These are phyloP conservation scores for Phytophthora sansomeana DNA, from an alignment of 352 stramenopile species.

Conservation along the genomic window DNA sequence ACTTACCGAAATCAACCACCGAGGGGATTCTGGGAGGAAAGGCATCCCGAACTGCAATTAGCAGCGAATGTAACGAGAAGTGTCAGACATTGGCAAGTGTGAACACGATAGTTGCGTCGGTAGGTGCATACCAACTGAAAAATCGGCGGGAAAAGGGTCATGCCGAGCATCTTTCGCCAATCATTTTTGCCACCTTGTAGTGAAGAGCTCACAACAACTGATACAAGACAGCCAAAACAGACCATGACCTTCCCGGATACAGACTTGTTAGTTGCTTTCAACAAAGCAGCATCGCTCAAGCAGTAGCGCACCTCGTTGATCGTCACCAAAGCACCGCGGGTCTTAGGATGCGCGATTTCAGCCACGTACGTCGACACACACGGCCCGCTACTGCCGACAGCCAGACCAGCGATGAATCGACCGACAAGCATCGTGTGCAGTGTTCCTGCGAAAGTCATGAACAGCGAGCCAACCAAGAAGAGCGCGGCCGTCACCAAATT, in stretches of 20 bases:
- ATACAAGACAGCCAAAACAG: slow-evolving; percentile 74
- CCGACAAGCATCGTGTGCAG: slow-evolving; percentile 62
- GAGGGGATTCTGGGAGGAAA: slow-evolving; percentile 72
- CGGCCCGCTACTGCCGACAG: slow-evolving; percentile 67
- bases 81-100: not conserved
- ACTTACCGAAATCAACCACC: slow-evolving; percentile 69
- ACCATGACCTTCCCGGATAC: slow-evolving; percentile 62
- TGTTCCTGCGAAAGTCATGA: slow-evolving; percentile 72
- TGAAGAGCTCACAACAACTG: slow-evolving; percentile 56
- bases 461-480: slow-evolving; percentile 66
- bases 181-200: slow-evolving; percentile 54
- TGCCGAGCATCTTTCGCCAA: slow-evolving; percentile 70
- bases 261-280: not conserved
- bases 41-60: slow-evolving; percentile 62
- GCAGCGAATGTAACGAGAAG: not conserved
- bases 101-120: not conserved
- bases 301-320: slow-evolving; percentile 57
- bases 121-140: slow-evolving; percentile 56
- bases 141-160: slow-evolving; percentile 70
- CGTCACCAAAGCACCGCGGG: slow-evolving; percentile 62
- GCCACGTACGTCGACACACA: slow-evolving; percentile 74
- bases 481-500: slow-evolving; percentile 69
- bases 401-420: slow-evolving; percentile 69
- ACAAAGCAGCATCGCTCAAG: not conserved
- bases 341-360: slow-evolving; percentile 69